These are phyloP conservation scores for Candida montana DNA, from an alignment of 805 yeast species.

Conservation along the genomic window DNA sequence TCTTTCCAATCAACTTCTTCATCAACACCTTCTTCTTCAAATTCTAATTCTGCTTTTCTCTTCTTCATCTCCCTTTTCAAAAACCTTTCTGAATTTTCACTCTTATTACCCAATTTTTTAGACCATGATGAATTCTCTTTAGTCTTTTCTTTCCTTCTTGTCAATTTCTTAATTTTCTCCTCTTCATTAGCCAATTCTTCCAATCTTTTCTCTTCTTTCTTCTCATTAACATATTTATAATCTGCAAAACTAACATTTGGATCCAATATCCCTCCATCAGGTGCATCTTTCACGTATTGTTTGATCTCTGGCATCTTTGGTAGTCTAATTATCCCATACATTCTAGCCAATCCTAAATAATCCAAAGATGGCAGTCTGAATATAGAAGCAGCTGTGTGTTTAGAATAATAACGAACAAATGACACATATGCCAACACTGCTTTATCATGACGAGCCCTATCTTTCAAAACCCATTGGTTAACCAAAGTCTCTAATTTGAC, in stretches of 20 bases:
- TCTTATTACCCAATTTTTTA: slow-evolving; percentile 42
- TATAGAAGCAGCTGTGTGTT: slow-evolving; percentile 84
- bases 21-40: slow-evolving; percentile 41
- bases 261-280: slow-evolving; percentile 68
- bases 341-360: slow-evolving; percentile 61
- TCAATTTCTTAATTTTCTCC: slow-evolving; percentile 27
- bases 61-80: slow-evolving; percentile 48
- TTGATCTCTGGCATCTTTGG: slow-evolving; percentile 94
- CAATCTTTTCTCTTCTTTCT: slow-evolving; percentile 57
- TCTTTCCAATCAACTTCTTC: slow-evolving; percentile 86
- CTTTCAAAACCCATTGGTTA: slow-evolving; percentile 58
- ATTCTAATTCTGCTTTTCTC: slow-evolving; percentile 44
- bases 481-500: slow-evolving; percentile 17
- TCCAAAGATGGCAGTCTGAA: slow-evolving; percentile 72
- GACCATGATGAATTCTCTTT: slow-evolving; percentile 23
- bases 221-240: slow-evolving; percentile 57
- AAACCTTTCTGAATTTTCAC: slow-evolving; percentile 55
- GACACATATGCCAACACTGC: slow-evolving; percentile 80
- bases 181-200: slow-evolving; percentile 46
- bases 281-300: slow-evolving; percentile 41
- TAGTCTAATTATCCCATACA: slow-evolving; percentile 75
- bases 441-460: slow-evolving; percentile 76
- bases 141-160: slow-evolving; percentile 25
- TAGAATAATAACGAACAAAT: slow-evolving; percentile 75
- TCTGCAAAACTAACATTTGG: slow-evolving; percentile 43